Percentiles rank a stretch among this genome's conserved stretches.
These are phyloP conservation scores for Rauvolfia tetraphylla DNA, from an alignment of 257 asterid genomes.

Conservation along the genomic window DNA sequence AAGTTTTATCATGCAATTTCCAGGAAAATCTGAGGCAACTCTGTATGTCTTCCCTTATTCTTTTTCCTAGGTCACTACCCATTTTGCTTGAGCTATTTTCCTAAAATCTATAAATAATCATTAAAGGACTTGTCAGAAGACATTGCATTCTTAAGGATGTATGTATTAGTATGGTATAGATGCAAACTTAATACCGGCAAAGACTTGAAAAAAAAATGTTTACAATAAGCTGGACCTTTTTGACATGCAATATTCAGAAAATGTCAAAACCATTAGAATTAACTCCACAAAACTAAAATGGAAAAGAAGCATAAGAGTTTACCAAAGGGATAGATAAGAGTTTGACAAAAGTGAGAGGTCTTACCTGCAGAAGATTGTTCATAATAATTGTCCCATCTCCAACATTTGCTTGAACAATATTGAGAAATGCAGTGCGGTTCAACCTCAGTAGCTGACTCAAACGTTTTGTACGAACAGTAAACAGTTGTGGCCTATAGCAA, in stretches of 20 bases:
- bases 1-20: background rate
- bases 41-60: background rate
- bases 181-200: background rate
- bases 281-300: background rate
- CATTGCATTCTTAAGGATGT: background rate
- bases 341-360: background rate
- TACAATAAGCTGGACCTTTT: background rate
- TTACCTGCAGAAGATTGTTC: conserved; percentile 81
- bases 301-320: background rate
- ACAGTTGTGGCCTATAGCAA: conserved; percentile 73
- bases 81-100: background rate
- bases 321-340: background rate
- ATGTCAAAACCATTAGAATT: background rate
- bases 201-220: background rate
- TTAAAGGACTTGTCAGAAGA: background rate
- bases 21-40: background rate
- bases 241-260: background rate
- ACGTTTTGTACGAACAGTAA: conserved; percentile 68
- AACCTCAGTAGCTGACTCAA: conserved; percentile 73
- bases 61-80: background rate
- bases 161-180: no score
- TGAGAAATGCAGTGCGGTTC: conserved; percentile 61
- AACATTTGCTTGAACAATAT: conserved; percentile 66
- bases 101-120: background rate
- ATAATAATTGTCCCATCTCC: conserved; percentile 81